Conservation (phyloP, 345 rosid genomes). For the Aegle marmelos region DNA sequence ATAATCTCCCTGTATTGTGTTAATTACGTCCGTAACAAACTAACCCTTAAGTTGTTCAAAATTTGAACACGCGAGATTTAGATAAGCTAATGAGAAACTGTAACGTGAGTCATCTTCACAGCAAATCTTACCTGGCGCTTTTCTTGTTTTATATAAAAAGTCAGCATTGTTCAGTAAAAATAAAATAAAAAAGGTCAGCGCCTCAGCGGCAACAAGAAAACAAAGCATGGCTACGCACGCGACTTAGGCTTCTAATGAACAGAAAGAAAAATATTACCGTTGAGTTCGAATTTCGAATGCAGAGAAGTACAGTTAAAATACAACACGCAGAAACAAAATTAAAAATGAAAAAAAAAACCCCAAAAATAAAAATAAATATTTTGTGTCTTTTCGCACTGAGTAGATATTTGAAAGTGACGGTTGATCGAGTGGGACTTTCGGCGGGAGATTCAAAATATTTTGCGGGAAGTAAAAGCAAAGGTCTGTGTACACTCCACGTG, state of each 20-base stretch:
- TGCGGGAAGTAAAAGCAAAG: conserved; percentile 21
- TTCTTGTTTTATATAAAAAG: neutral
- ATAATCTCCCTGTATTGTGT: no score
- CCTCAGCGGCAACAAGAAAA: neutral
- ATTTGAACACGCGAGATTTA: neutral
- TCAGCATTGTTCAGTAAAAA: neutral
- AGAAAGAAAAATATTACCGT: conserved; percentile 5
- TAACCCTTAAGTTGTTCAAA: neutral
- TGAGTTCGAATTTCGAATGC: conserved; percentile 27
- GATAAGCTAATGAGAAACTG: neutral
- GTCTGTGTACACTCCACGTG: neutral
- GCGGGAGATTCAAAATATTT: conserved; percentile 19
- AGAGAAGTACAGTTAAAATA: neutral
- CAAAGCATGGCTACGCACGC: neutral
- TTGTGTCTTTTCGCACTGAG: neutral
- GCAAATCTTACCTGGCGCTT: neutral
- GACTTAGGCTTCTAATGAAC: conserved; percentile 1
- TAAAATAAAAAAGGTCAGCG: neutral
- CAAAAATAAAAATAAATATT: neutral
- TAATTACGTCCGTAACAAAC: no score
- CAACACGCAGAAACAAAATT: neutral
- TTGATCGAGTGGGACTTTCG: conserved; percentile 5
- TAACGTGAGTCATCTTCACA: neutral
- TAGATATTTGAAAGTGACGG: conserved; percentile 13
- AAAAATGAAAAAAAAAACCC: no score